Evolutionary conservation across 2,329 filamentous ascomycete genomes (phyloP), one percentile per base, ranked within the genome.

Genomic region (Hirsutella rhossiliensis): DNA sequence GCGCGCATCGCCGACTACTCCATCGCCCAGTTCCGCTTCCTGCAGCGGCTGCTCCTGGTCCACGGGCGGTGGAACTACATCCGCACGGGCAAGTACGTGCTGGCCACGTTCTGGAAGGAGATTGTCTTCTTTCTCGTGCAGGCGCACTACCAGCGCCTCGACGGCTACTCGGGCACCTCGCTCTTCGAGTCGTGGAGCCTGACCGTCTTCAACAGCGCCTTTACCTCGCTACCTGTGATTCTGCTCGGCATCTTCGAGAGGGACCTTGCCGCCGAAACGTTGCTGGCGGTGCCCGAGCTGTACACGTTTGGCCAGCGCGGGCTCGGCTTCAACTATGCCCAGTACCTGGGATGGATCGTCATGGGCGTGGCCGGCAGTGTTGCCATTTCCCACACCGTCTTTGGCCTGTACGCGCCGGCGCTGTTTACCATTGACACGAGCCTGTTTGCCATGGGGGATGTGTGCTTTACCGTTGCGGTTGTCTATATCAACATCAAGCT

Each of bases 31-130:
- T 96, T 96, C 59, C 73, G 87, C 11, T 96, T 94, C 64, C 63
- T 96, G n/a, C 78, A 88, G 48, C 84, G 87, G 43, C 67, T 94
- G 8, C 69, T 94, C 5, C 73, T 94, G 3, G 87, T 94, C 1
- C 87, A 94, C 56, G 87, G 87, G 1, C 74, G 87, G 11, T 94
- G 87, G 87, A 94, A 94, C 62, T 94, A 96, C 51, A 75, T 90
- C 27, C 77, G 87, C 15, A 89, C 85, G 0, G 86, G 84, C 64
- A 90, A 90, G 58, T 96, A 95, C 59, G 87, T 89, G 2, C 73
- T 95, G 4, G 81, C 81, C 43, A 96, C 89, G 0, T 95, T 95
- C 60, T 96, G 88, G 88, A 96, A 96, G 58, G 76, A 81, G 56
- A 71, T 79, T 65, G 70, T 90, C 47, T 94, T 94, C 63, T 94